These are phyloP conservation scores for Talaromyces sp. DNA, from an alignment of 2,329 filamentous ascomycete genomes.

Conservation along the genomic window DNA sequence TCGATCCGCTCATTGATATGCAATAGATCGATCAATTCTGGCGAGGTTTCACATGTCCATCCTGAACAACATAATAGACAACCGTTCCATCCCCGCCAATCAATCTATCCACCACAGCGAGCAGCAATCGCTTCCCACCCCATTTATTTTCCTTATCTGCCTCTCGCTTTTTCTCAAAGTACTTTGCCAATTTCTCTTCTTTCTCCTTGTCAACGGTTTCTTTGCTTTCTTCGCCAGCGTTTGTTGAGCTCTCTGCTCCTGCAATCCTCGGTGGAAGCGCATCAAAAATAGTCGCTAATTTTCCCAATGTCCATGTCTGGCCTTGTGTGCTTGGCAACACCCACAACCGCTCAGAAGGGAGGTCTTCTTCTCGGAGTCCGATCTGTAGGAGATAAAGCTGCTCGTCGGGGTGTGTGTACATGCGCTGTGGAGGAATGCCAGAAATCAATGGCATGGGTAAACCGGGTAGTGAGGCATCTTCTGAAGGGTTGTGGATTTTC, in stretches of 20 bases:
- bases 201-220: slow-evolving; percentile 26
- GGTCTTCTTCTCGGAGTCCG: slow-evolving; percentile 46
- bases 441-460: slow-evolving; percentile 54
- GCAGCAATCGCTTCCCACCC: slow-evolving; percentile 53
- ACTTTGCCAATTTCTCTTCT: slow-evolving; percentile 30
- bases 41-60: slow-evolving; percentile 62
- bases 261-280: slow-evolving; percentile 37
- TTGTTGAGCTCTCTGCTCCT: not conserved
- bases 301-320: slow-evolving; percentile 58
- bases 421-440: slow-evolving; percentile 57
- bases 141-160: slow-evolving; percentile 34
- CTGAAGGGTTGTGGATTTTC: slow-evolving; percentile 41
- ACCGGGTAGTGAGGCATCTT: slow-evolving; percentile 22
- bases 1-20: not conserved
- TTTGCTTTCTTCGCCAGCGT: slow-evolving; percentile 8
- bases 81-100: slow-evolving; percentile 58
- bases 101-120: slow-evolving; percentile 54
- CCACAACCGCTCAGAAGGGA: slow-evolving; percentile 54
- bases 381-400: slow-evolving; percentile 58
- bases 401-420: slow-evolving; percentile 64
- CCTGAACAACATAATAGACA: slow-evolving; percentile 63
- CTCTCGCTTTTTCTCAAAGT: slow-evolving; percentile 29
- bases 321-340: slow-evolving; percentile 57
- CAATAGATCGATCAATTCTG: slow-evolving; percentile 51
- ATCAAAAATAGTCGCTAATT: slow-evolving; percentile 58